Evolutionary conservation across 2,329 filamentous ascomycete species (phyloP), one percentile per base, ranked within the genome.

Genomic region (Sporothrix pseudoabietina): DNA sequence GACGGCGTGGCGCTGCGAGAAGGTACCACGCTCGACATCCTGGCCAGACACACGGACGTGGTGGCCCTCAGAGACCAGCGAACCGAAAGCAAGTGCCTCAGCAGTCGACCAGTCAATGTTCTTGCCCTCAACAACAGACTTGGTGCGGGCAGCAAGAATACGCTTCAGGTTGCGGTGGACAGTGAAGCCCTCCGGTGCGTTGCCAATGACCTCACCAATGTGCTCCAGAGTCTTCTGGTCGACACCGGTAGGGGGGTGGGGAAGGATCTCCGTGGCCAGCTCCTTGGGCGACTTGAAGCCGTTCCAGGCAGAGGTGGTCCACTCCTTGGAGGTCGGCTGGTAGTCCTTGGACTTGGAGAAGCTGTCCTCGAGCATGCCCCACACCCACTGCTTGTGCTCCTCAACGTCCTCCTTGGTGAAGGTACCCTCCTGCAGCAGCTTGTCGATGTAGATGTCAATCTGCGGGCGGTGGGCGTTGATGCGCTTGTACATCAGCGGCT

Each of bases 211-310:
- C 79, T 92, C 87, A 73, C 90, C 94, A 80, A 99, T 94, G 82
- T 94, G 90, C 82, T 93, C 89, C 75, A 98, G 84, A 16, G 89
- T 90, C 76, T 92, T 87, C 75, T 82, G 80, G 76, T 92, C 90
- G 61, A 98, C 91, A 69, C 90, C 92, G 54, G 96, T 99, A 35
- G 94, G 91, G 78, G 93, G 89, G 84, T 99, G 96, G 69, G 95
- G 94, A 70, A 99, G 87, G 63, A 98, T 90, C 85, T 99, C 96
- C 32, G 91, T 96, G 44, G 95, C 94, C 76, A 99, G 87, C 84
- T 99, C 96, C 87, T 98, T 98, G 79, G 96, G 96, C 44, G 94
- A 97, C 86, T 98, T 98, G 90, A 99, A 98, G 76, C 95, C 95
- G 85, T 99, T 97, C 96, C 96, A 99, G 73, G 96, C 95, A 70